phyloP scores from a whole-genome alignment of 2,329 filamentous ascomycete genomes.

The Pseudogymnoascus sp. region DNA sequence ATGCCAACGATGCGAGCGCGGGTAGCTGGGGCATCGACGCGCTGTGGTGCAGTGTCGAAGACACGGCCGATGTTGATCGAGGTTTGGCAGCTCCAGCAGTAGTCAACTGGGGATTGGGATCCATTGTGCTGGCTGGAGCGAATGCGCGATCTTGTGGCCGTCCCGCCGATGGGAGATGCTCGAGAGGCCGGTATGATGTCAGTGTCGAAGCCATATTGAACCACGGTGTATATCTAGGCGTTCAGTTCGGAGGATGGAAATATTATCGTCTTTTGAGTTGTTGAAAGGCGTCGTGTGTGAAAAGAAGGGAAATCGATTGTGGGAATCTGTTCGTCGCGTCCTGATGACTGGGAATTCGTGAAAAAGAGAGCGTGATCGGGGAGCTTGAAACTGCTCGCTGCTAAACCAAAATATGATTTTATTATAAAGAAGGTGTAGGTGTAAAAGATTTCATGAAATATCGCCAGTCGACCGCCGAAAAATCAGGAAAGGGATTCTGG shows the following conservation, averaged over 20 bases:
- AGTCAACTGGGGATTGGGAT: constrained; percentile 32
- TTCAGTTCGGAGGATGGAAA: neutral
- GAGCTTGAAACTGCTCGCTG: neutral
- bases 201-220: constrained; percentile 5
- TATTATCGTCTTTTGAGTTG: neutral
- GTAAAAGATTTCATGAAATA: neutral
- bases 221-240: neutral
- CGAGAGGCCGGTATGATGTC: constrained; percentile 2
- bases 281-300: neutral
- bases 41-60: constrained; percentile 34
- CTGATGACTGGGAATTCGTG: constrained; percentile 1
- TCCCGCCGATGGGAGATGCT: neutral
- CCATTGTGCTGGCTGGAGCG: constrained; percentile 33
- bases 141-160: constrained; percentile 32
- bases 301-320: neutral
- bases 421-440: constrained; percentile 1
- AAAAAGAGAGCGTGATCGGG: neutral
- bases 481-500: neutral
- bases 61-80: constrained; percentile 39
- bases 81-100: constrained; percentile 42
- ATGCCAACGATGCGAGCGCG: constrained; percentile 50
- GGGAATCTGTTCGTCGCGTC: constrained; percentile 4
- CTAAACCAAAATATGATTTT: neutral
- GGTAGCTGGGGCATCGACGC: constrained; percentile 37
- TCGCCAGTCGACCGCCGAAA: neutral